Evolutionary conservation across 805 yeast genomes (phyloP), one percentile per base, ranked within the genome.

Genomic region (Peterozyma xylosa): DNA sequence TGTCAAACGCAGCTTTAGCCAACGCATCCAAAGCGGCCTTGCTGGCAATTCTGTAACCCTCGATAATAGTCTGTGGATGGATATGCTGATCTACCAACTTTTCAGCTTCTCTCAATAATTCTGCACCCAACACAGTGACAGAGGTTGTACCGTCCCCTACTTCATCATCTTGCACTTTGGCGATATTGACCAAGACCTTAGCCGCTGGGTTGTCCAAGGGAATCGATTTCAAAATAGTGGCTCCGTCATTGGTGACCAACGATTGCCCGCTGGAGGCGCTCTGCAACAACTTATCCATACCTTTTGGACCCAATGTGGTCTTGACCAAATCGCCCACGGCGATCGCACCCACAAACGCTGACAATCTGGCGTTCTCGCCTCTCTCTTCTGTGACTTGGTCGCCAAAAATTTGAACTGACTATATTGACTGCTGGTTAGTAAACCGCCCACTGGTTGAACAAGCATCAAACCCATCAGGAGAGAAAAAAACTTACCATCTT

Each of bases 111-210:
- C 96, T 79, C 53, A 93, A 71, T 47, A 93, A 73, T 65, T 93
- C 98, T 9, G 96, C 90, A 37, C 91, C 81, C 46, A 91, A 68
- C 11, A 93, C 86, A 0, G 97, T 89, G 30, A 95, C 99, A 21
- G 96, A 85, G 0, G 99, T 91, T 36, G 99, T 93, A 53, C 99
- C 99, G 60, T 93, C 98, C 48, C 98, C 98, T 52, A 91, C 96
- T 64, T 91, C 97, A 48, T 95, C 96, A 63, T 93, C 99, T 70
- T 93, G 99, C 16, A 95, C 91, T 62, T 93, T 83, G 41, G 96
- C 84, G 45, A 93, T 85, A 60, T 95, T 95, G 30, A 95, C 99
- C 52, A 93, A 71, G 45, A 91, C 91, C 56, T 87, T 87, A 18
- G 99, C 99, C 13, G 98, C 98, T 9, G 98, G 98, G 56, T 93